These are phyloP conservation scores for Bonia amplexicaulis DNA, from an alignment of 176 grass and related monocot genomes.

Conservation along the genomic window DNA sequence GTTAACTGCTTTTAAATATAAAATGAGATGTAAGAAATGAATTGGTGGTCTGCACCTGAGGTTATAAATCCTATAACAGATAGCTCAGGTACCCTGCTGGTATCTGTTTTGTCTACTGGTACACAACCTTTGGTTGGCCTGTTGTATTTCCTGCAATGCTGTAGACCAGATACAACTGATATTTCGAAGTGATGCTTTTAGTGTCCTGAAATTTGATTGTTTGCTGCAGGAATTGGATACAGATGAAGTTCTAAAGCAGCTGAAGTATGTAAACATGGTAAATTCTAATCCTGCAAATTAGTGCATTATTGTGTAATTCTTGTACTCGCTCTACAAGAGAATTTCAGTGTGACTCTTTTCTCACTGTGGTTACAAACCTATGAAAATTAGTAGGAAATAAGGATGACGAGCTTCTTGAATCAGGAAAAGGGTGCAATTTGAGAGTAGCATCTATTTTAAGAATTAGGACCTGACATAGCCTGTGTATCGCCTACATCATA, in stretches of 20 bases:
- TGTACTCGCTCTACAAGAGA: not conserved
- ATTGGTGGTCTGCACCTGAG: not conserved
- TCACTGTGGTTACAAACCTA: not conserved
- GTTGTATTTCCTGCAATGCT: not conserved
- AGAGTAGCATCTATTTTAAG: not conserved
- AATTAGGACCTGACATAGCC: not conserved
- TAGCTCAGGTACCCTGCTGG: not conserved
- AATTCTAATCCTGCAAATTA: constrained; percentile 21
- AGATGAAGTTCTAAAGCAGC: constrained; percentile 68
- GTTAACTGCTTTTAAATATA: not conserved
- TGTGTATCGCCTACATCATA: not conserved
- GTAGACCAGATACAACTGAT: not conserved
- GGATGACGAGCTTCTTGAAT: not conserved
- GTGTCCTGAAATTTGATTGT: constrained; percentile 22
- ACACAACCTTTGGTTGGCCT: constrained; percentile 11
- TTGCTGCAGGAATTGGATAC: constrained; percentile 70
- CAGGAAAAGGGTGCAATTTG: not conserved
- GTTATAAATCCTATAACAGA: not conserved
- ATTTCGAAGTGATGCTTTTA: not conserved
- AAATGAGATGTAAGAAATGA: not conserved
- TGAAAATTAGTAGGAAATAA: not conserved
- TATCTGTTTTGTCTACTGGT: constrained; percentile 7
- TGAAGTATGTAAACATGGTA: constrained; percentile 73
- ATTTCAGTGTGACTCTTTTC: not conserved
- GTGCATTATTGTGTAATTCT: constrained; percentile 1